Evolutionary conservation across 1,284 basidiomycete species (phyloP).

Genomic region (Puccinia polysora): DNA sequence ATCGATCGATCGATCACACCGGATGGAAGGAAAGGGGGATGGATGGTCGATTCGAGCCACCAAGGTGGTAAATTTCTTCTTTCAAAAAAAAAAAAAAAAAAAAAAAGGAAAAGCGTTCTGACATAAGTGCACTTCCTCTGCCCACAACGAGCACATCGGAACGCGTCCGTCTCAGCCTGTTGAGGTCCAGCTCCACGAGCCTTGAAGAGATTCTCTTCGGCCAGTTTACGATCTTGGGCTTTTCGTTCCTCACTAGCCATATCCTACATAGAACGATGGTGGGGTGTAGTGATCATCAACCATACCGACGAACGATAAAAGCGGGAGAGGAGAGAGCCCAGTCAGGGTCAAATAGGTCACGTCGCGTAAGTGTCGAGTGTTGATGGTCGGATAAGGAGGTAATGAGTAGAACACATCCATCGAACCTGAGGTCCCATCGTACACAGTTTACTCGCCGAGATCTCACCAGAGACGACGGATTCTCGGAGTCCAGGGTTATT

Average conservation of each 20-base stretch:
- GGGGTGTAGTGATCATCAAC: background rate
- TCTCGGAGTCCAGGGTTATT: conserved; percentile 81
- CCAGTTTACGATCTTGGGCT: conserved; percentile 73
- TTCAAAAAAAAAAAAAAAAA: background rate
- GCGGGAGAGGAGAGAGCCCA: background rate
- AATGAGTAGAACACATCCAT: conserved; percentile 45
- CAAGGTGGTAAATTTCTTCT: background rate
- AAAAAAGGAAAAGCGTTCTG: background rate
- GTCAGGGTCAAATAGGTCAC: background rate
- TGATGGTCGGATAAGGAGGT: background rate
- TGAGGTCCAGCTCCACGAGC: conserved; percentile 79
- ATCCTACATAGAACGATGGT: conserved; percentile 64
- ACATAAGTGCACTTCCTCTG: conserved; percentile 72
- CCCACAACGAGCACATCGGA: conserved; percentile 92
- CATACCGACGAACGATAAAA: background rate
- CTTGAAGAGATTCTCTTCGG: conserved; percentile 82
- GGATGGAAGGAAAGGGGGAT: too few relatives aligned
- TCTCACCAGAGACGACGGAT: conserved; percentile 74
- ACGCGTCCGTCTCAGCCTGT: conserved; percentile 89
- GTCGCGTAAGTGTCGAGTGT: background rate
- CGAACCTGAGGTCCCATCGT: conserved; percentile 74
- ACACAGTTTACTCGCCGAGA: conserved; percentile 66
- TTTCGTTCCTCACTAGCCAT: conserved; percentile 92
- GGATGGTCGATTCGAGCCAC: background rate
- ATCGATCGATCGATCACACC: background rate